Evolutionary conservation across 2,329 filamentous ascomycete species (phyloP), one percentile per base, ranked within the genome.

Genomic region (Monilinia vaccinii-corymbosi): DNA sequence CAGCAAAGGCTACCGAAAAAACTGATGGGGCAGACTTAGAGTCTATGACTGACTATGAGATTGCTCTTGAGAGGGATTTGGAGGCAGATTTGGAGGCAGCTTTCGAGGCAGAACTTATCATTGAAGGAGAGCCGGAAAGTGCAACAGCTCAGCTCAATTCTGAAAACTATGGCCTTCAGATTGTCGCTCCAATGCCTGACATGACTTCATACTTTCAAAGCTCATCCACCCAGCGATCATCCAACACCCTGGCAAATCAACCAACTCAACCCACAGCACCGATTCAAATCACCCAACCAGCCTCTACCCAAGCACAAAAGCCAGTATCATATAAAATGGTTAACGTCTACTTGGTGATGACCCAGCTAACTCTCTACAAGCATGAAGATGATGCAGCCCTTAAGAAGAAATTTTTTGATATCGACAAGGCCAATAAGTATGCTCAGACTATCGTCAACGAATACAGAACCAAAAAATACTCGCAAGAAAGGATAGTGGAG

Each of bases 261-360:
- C 10, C 40, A 13, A 8, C 40, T 4, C 40, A 56, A n/a, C 8
- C 14, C 1, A 1, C 14, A 36, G 18, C 1, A 13, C 21, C 28
- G 4, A 58, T 5, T 18, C 47, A 58, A 25, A 10, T 10, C 4
- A 1, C 9, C 6, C 36, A 45, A n/a, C 18, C 14, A 28, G 13
- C 16, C 9, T 13, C n/a, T 51, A 3, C 9, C 7, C 23, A 59
- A 7, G 6, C 51, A 2, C 44, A 31, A 5, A 4, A 21, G 2
- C 21, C 36, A 0, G 16, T 9, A 45, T 45, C 48, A 23, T 48
- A 59, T 45, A 18, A 50, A 6, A 25, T 60, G 34, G 45, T 62
- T n/a, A 59, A 58, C 10, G 31, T 62, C n/a, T 62, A 56, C 23
- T 31, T 23, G 38, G 60, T 62, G 1, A 60, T 60, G 47, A 56